Evolutionary conservation across 345 rosid genomes (phyloP).

Genomic region (Syzygium aromaticum): DNA sequence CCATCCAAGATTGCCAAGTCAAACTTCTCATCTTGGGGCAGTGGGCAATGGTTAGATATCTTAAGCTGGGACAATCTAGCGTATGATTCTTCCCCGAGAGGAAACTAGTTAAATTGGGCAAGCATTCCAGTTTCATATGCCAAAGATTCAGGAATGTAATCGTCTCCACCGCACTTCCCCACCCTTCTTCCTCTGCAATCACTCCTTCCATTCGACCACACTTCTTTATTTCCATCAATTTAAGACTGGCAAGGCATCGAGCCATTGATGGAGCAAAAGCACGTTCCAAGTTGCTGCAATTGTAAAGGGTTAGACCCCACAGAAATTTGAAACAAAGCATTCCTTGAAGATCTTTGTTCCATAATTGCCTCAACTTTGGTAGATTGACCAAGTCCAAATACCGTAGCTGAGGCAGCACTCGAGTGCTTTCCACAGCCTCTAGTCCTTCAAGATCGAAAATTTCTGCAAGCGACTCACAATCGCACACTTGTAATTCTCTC

Average conservation of each 20-base stretch:
- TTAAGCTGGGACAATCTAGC: not conserved
- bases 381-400: not conserved
- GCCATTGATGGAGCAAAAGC: not conserved
- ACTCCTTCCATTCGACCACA: not conserved
- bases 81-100: not conserved
- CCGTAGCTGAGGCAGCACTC: not conserved
- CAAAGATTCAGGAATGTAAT: not conserved
- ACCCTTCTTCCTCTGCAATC: not conserved
- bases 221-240: not conserved
- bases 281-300: not conserved
- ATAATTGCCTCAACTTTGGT: not conserved
- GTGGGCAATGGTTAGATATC: not conserved
- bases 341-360: not conserved
- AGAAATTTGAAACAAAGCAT: not conserved
- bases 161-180: not conserved
- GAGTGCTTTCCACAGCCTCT: fast-evolving
- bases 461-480: not conserved
- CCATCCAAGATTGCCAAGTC: not conserved
- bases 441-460: not conserved
- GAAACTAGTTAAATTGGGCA: not conserved
- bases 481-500: not conserved
- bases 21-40: not conserved
- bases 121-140: not conserved
- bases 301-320: not conserved
- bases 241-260: not conserved